Base-by-base conservation (phyloP, 106 monocot species). In the Dioscorea alata region DNA sequence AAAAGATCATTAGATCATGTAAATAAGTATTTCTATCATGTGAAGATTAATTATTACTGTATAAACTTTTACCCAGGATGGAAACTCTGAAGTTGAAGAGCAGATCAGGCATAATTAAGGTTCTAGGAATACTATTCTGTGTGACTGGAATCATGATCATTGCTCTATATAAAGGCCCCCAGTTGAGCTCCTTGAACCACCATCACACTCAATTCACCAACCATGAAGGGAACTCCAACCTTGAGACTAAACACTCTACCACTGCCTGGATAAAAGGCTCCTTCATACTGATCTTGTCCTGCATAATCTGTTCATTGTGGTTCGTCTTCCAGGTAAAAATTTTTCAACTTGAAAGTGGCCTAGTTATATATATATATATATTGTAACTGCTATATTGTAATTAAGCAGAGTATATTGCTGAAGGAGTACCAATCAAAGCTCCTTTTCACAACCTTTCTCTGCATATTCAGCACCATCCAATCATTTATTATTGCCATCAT, bases 391-490 rank as follows among this genome's bases (percentile, higher is more conserved):
- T 34, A 34, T 34, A 34, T 34, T 34, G 34, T 7, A 34, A 4
- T 3, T 34, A 7, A 34, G 49, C 23, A 66, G 64, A 48, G 73
- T 1, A 24, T 51, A 13, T 33, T 83, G 52, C 42, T 77, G 83
- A 65, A 58, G 49, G 69, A 84, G 23, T 84, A 72, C 64, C 83
- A 80, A 28, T 84, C 74, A 0, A 75, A 72, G 62, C 68, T 84
- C 13, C 69, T 80, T 6, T 69, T 78, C 57, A 78, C 70, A 31
- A 66, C 83, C 12, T 50, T 83, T 14, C 69, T 74, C 35, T 60
- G 78, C 73, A 13, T 75, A n/a, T 88, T 81, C 61, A 71, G 73
- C 60, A 53, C 78, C 5, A 22, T 81, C 1, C 84, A 88, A 57
- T 33, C 78, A 0, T 69, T 88, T 28, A 42, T 59, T 13, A 28